These are phyloP conservation scores for Chlorella sp. DNA, from an alignment of 139 green algal species.

Conservation along the genomic window DNA sequence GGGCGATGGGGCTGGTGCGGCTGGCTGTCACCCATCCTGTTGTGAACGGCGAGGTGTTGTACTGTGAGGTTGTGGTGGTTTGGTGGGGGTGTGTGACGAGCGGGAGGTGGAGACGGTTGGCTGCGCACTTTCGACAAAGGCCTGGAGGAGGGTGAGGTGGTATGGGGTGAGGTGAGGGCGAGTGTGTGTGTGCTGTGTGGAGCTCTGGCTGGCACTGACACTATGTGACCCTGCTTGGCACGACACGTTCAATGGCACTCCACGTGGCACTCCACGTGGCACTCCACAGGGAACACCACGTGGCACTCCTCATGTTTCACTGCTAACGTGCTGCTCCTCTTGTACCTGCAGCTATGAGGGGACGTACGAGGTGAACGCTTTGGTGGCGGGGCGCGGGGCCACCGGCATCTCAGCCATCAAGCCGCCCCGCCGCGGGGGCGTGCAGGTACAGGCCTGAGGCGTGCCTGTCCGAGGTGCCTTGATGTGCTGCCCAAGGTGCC, in stretches of 20 bases:
- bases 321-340: not conserved
- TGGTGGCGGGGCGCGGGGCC: slow-evolving; percentile 87
- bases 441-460: slow-evolving; percentile 35
- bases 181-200: no score
- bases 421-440: slow-evolving; percentile 33
- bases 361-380: slow-evolving; percentile 92
- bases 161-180: no score
- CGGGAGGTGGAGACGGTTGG: no score
- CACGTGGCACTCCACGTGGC: no score
- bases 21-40: not conserved
- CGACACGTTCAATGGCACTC: no score
- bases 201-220: no score
- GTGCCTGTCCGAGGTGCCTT: not conserved
- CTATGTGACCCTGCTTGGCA: no score
- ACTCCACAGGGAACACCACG: no score
- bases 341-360: slow-evolving; percentile 81
- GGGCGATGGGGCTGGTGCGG: not conserved
- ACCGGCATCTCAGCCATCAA: slow-evolving; percentile 89
- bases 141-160: no score
- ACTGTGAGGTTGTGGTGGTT: not conserved
- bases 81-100: not conserved
- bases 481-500: no score
- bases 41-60: no score
- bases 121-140: no score
- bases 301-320: not conserved